Conservation (phyloP, 31 red algal species). For the Bonnemaisonia californica region DNA sequence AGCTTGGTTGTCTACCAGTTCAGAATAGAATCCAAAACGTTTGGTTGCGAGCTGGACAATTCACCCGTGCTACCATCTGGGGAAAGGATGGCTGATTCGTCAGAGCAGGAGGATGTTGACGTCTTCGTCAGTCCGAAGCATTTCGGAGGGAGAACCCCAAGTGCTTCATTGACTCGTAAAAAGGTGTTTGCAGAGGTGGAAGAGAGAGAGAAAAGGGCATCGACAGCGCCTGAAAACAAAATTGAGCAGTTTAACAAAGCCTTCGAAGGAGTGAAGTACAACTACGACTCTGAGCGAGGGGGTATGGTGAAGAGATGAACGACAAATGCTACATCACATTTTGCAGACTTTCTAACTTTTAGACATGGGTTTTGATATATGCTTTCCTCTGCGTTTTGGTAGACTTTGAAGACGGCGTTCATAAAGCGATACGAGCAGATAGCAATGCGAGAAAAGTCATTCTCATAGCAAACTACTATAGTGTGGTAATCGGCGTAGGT, state of each 20-base stretch:
- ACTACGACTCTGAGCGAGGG: slow-evolving; percentile 23
- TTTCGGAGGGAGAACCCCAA: slow-evolving; percentile 62
- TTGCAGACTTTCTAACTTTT: too few relatives aligned
- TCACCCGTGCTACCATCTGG: too few relatives aligned
- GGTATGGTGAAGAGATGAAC: slow-evolving; percentile 23
- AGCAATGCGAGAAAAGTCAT: slow-evolving; percentile 42
- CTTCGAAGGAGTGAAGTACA: slow-evolving; percentile 41
- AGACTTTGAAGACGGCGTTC: too few relatives aligned
- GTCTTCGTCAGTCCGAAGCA: slow-evolving; percentile 64
- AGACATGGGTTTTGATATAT: too few relatives aligned
- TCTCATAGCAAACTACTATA: slow-evolving; percentile 41
- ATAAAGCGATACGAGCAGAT: slow-evolving; percentile 34
- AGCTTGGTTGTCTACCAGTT: too few relatives aligned
- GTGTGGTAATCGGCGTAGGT: slow-evolving; percentile 15
- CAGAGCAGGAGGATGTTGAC: slow-evolving; percentile 57
- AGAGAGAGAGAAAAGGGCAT: neutral
- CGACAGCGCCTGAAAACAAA: neutral
- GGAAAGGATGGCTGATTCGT: slow-evolving; percentile 11
- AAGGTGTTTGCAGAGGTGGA: slow-evolving; percentile 59
- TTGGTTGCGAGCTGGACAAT: too few relatives aligned
- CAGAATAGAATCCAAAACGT: too few relatives aligned
- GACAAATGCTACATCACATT: too few relatives aligned
- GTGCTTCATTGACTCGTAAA: slow-evolving; percentile 47
- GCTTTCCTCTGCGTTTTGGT: too few relatives aligned
- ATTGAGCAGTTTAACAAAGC: neutral